A percentile compares a stretch with the other conserved stretches of the same genome.
Evolutionary conservation across 257 asterid species (phyloP).

Genomic region (Echites panduratus): DNA sequence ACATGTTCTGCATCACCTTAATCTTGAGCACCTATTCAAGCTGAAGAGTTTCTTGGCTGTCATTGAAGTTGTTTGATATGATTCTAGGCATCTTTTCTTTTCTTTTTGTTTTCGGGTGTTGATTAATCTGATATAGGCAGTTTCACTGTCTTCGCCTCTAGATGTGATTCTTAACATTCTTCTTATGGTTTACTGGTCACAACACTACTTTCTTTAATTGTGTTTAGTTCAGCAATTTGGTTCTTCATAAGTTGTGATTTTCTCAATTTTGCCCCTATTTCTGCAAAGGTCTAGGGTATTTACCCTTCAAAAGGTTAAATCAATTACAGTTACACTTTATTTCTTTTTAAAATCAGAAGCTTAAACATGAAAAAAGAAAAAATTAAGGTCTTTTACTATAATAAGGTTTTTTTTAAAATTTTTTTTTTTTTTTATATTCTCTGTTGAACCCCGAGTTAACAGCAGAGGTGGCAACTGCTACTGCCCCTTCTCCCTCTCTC

Average conservation of each 20-base stretch:
- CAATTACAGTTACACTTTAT: no score
- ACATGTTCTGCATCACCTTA: background rate
- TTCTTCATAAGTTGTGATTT: background rate
- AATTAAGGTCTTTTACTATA: no score
- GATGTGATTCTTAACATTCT: background rate
- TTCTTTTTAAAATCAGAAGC: background rate
- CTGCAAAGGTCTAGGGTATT: background rate
- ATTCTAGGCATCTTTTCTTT: background rate
- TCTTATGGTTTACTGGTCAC: background rate
- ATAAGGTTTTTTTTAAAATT: no score
- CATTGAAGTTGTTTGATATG: background rate
- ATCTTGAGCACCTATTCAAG: background rate
- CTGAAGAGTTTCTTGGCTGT: background rate
- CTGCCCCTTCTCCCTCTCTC: background rate
- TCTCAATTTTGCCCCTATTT: background rate
- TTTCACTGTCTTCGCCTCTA: background rate
- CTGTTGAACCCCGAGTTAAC: no score
- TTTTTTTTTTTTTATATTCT: no score
- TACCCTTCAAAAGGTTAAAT: no score
- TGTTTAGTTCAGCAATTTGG: background rate
- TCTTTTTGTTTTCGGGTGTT: background rate
- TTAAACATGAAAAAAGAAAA: no score
- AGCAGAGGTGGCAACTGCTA: background rate
- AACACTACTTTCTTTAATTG: background rate
- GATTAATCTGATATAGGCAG: background rate